Evolutionary conservation across 495 filamentous ascomycete genomes (phyloP).

Genomic region (Tuber microsphaerosporum): DNA sequence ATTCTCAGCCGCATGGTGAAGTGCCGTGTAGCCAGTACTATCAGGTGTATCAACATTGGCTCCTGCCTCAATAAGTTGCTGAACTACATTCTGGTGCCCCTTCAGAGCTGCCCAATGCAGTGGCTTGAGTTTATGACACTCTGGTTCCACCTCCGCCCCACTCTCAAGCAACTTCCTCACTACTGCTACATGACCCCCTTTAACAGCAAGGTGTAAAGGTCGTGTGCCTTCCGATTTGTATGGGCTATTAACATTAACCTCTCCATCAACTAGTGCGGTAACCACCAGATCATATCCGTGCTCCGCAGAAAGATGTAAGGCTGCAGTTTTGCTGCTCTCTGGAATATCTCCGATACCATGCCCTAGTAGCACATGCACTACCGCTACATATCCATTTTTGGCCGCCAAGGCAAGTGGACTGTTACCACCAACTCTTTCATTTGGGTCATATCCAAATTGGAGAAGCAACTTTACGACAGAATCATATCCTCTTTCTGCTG

Average conservation of each 20-base stretch:
- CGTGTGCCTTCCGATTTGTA: background rate
- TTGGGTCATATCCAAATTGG: background rate
- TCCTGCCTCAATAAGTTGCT: background rate
- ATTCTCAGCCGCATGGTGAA: background rate
- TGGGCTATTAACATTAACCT: background rate
- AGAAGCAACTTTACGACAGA: background rate
- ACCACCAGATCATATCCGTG: background rate
- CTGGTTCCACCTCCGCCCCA: background rate
- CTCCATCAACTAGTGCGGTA: background rate
- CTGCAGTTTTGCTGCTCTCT: background rate
- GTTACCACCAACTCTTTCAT: background rate
- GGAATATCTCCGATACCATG: background rate
- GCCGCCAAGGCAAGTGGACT: background rate
- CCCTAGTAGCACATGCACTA: background rate
- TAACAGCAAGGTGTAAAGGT: conserved; percentile 20
- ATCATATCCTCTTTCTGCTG: background rate
- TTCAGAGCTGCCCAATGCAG: no score
- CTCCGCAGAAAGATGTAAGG: background rate
- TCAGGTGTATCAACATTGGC: background rate
- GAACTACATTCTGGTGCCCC: background rate
- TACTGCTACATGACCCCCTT: conserved; percentile 14
- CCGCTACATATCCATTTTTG: background rate
- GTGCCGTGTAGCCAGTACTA: no score
- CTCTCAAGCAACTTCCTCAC: conserved; percentile 4
- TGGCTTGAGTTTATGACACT: background rate